Evolutionary conservation across 768 basidiomycete genomes (phyloP).

Genomic region (Boletus vermiculosoides): DNA sequence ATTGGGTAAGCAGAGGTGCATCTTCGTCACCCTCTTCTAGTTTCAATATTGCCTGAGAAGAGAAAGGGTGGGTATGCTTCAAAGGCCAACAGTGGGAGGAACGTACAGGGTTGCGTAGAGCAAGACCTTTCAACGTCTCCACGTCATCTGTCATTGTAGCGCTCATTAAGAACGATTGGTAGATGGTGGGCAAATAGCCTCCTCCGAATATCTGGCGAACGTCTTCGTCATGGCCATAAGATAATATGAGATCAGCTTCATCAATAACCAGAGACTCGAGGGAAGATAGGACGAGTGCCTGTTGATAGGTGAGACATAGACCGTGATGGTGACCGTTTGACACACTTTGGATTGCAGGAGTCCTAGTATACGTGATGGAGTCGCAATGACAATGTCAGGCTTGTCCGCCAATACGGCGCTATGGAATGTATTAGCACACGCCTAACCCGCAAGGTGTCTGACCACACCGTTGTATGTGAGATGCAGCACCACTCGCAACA

Average conservation of each 20-base stretch:
- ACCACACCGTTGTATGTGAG: constrained; percentile 71
- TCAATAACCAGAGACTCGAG: constrained; percentile 92
- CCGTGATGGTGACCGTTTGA: neutral
- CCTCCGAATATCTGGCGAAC: constrained; percentile 70
- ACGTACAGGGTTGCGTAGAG: constrained; percentile 83
- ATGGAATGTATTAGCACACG: neutral
- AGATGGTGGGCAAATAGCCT: constrained; percentile 73
- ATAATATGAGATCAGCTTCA: constrained; percentile 95
- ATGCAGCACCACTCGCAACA: constrained; percentile 66
- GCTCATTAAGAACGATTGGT: constrained; percentile 94
- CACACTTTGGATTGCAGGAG: constrained; percentile 70
- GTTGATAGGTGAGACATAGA: constrained; percentile 3
- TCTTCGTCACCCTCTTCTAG: constrained; percentile 88
- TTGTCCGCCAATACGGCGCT: constrained; percentile 62
- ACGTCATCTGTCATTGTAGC: constrained; percentile 98
- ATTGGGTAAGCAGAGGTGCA: constrained; percentile 78
- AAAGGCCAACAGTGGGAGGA: neutral
- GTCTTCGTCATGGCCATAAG: constrained; percentile 94
- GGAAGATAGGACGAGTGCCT: constrained; percentile 63
- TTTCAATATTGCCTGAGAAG: constrained; percentile 72
- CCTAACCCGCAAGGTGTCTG: neutral
- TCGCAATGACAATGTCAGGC: constrained; percentile 79
- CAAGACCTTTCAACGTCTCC: constrained; percentile 83
- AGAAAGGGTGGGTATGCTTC: neutral
- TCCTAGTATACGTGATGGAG: constrained; percentile 67